Base-by-base conservation (phyloP, 2,329 filamentous ascomycete species). In the Apiospora koreana region DNA sequence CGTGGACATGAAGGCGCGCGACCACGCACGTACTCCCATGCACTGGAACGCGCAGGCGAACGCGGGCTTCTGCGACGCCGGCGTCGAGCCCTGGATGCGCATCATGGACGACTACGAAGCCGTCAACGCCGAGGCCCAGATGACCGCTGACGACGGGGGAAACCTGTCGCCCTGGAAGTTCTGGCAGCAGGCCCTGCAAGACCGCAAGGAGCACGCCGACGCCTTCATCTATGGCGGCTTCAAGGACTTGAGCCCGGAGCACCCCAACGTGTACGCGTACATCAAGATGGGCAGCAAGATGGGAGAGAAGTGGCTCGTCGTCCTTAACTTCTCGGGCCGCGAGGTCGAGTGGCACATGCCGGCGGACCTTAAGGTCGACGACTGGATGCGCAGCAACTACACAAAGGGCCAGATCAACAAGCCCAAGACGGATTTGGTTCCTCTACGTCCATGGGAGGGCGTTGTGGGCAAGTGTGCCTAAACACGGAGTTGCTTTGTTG, bases 1-100 rank as follows among this genome's bases (percentile, higher is more conserved):
- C 48, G 81, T 93, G 68, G 86, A 89, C 72, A 83, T 86, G 71
- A 85, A 92, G 41, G 90, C 86, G 7, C 83, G 90, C 42, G 91
- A 93, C 77, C 88, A 93, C 76, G 86, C 89, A 10, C 84, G 91
- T n/a, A 86, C 89, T 3, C 91, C 91, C 0, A 88, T 94, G 82
- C 89, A 91, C 73, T 93, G 91, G 91, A 85, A 85, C 69, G 83
- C 78, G 0, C 80, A 81, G 0, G 77, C 82, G 0, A 84, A 90
- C 72, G 89, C 88, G 0, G 91, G 91, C 1, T 93, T 93, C 81
- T 90, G 89, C 8, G 79, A 81, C 69, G 73, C 81, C 0, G 81
- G 80, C 0, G 83, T 82, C 0, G 80, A 82, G 67, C 88, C 89
- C 0, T 91, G 89, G 89, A 91, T 91, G 88, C 82, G 86, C 2